Percentiles rank a stretch among this genome's conserved stretches.
Conservation (phyloP, 495 filamentous ascomycete species). For the Thermochaetoides thermophila region DNA sequence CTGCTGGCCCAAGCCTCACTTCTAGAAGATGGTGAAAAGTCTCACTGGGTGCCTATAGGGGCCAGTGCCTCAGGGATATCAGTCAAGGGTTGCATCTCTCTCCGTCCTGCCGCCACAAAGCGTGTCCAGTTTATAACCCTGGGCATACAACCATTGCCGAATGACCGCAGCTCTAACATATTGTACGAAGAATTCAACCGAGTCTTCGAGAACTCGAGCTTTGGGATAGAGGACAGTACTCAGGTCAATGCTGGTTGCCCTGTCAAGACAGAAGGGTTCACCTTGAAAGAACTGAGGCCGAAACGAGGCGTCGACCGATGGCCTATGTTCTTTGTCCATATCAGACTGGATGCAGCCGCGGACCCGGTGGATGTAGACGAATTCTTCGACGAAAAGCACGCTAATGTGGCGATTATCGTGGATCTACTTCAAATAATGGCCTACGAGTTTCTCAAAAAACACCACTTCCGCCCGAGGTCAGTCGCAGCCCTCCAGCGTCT, state of each 20-base stretch:
- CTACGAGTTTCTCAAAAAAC: slow-evolving; percentile 51
- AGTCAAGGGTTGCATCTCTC: slow-evolving; percentile 54
- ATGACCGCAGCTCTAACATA: slow-evolving; percentile 41
- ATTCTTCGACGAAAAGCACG: slow-evolving; percentile 22
- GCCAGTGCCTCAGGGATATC: slow-evolving; percentile 45
- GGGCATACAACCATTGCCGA: slow-evolving; percentile 45
- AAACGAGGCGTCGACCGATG: slow-evolving; percentile 63
- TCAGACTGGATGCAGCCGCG: slow-evolving; percentile 29
- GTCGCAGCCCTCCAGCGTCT: slow-evolving; percentile 12
- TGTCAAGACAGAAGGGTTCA: slow-evolving; percentile 31
- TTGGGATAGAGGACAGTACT: slow-evolving; percentile 44
- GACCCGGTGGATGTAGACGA: slow-evolving; percentile 11
- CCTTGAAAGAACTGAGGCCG: slow-evolving; percentile 39
- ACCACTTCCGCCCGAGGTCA: slow-evolving; percentile 43
- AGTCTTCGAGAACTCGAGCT: slow-evolving; percentile 61
- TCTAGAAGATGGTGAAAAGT: slow-evolving; percentile 32
- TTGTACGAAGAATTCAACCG: slow-evolving; percentile 70
- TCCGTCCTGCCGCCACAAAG: slow-evolving; percentile 53
- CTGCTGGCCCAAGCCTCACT: slow-evolving; percentile 52
- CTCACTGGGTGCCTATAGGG: slow-evolving; percentile 52
- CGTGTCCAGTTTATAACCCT: slow-evolving; percentile 67
- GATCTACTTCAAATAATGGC: slow-evolving; percentile 50
- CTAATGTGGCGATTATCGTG: slow-evolving; percentile 30
- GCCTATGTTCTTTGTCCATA: slow-evolving; percentile 80
- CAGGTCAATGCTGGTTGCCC: slow-evolving; percentile 12